These are phyloP conservation scores for Penicillium sp. DNA, from an alignment of 2,329 filamentous ascomycete species.

Conservation along the genomic window DNA sequence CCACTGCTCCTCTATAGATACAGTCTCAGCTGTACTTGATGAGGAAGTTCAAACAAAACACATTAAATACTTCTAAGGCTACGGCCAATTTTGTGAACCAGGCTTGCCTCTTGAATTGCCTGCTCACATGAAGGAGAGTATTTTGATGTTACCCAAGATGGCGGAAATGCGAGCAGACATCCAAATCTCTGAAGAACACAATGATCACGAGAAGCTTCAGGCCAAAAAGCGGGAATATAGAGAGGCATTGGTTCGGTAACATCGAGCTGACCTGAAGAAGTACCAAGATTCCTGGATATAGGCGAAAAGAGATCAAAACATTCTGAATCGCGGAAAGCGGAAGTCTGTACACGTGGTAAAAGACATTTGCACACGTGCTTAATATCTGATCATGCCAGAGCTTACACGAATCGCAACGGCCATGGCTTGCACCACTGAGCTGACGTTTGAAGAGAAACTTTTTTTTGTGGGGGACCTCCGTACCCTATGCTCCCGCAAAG, in stretches of 20 bases:
- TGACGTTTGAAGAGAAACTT: conserved; percentile 21
- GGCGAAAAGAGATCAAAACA: conserved; percentile 20
- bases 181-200: too few species aligned
- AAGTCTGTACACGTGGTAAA: conserved; percentile 4
- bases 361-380: conserved; percentile 17
- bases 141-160: conserved; percentile 21
- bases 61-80: conserved; percentile 20
- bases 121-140: conserved; percentile 17
- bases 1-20: conserved; percentile 26
- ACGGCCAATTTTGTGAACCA: conserved; percentile 17
- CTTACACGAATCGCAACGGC: conserved; percentile 12
- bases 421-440: conserved; percentile 18
- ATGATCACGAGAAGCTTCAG: conserved; percentile 16
- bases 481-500: conserved; percentile 16
- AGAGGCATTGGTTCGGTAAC: conserved; percentile 17
- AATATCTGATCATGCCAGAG: conserved; percentile 25
- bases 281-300: conserved; percentile 21
- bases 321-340: conserved; percentile 21
- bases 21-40: conserved; percentile 21
- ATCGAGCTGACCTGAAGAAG: conserved; percentile 13
- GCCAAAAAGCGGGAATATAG: conserved; percentile 17
- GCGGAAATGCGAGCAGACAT: too few species aligned
- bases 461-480: conserved; percentile 19
- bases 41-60: conserved; percentile 22
- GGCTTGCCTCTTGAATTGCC: conserved; percentile 17